Evolutionary conservation across 192 early-diverging fungal genomes (phyloP).

Genomic region (Backusella sp.): DNA sequence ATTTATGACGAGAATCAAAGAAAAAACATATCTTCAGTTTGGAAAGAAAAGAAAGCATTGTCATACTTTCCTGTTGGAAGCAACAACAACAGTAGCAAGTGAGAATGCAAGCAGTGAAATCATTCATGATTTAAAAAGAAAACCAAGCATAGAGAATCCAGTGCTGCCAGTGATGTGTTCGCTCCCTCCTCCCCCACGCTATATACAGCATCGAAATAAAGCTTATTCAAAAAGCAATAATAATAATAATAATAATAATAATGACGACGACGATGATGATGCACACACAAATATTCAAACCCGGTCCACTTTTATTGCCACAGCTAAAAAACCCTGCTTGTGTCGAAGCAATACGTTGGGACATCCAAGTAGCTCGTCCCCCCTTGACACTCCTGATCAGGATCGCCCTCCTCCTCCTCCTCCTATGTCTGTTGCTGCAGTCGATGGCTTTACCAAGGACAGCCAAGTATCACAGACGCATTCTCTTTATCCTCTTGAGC

Average conservation of each 20-base stretch:
- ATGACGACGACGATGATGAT: not conserved
- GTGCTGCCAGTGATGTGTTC: not conserved
- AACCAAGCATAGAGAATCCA: not conserved
- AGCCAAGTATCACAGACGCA: not conserved
- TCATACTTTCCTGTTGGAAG: not conserved
- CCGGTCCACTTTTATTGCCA: slow-evolving; percentile 4
- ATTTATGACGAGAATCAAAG: not conserved
- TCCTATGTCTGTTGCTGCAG: not conserved
- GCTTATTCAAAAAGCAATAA: not conserved
- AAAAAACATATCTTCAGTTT: not conserved
- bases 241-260: too few species aligned
- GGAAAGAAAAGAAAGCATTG: not conserved
- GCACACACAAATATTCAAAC: slow-evolving; percentile 3
- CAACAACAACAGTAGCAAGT: not conserved
- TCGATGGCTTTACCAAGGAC: not conserved
- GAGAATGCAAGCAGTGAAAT: not conserved
- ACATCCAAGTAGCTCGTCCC: not conserved
- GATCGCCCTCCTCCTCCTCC: not conserved
- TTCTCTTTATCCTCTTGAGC: not conserved
- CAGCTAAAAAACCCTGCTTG: slow-evolving; percentile 1
- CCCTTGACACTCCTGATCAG: not conserved
- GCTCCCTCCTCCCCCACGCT: not conserved
- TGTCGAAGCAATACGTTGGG: slow-evolving; percentile 10
- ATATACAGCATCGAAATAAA: not conserved
- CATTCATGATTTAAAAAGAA: not conserved